Base-by-base conservation (phyloP, 1,284 basidiomycete species). In the Apiotrichum sp. region DNA sequence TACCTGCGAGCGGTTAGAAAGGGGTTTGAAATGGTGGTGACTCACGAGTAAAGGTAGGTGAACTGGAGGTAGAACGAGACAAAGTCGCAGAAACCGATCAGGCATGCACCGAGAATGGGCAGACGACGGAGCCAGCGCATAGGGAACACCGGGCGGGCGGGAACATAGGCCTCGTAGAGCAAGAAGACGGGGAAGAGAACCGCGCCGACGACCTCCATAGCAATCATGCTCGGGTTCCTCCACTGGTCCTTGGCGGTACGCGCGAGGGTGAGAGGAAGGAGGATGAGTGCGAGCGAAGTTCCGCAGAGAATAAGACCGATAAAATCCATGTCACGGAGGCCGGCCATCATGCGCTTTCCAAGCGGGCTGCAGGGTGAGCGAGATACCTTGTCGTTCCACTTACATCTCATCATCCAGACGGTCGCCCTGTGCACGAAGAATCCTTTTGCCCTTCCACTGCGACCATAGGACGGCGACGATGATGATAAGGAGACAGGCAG, bases 1-100 rank as follows among this genome's bases (percentile, higher is more conserved):
- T 68, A 72, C 6, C 68, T 69, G 59, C 52, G n/a, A 32, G 2
- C 5, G 9, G 22, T 22, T 22, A 22, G 22, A 22, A 22, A 22
- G 22, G 22, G 22, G 22, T 22, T 22, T 22, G 22, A 22, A 22
- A 22, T 22, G 22, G 22, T 22, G 6, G 11, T 0, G 9, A 61
- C 68, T 66, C 43, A 70, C 64, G 69, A 68, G 64, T 74, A 70
- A 3, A 71, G 63, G 52, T 69, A 72, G 6, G 71, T 70, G 59
- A 66, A 68, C 51, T 70, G 68, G 14, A 74, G 68, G 56, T 70
- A 73, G 62, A 73, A 86, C 0, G 84, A 85, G 52, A 83, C 82
- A 65, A 86, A 87, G 70, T 87, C 86, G 56, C 85, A 82, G 67
- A 84, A 84, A 6, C 85, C 85, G 58, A 89, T 84, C 46, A 83